Base-by-base conservation (phyloP, 169 alveolate genomes). In the Perkinsus marinus region DNA sequence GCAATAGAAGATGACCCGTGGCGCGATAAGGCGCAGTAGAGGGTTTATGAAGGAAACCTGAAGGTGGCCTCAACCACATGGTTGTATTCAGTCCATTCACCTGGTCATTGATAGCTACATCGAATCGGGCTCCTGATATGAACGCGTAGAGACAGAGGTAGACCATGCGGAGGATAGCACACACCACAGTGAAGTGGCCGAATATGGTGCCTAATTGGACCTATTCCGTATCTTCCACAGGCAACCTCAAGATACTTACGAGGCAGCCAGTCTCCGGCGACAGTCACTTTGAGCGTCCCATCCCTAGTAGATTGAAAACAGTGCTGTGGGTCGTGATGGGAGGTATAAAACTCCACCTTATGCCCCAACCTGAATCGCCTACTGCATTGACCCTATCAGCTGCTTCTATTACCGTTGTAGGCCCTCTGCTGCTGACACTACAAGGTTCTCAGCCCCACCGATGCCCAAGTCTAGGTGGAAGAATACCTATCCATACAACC, bases 381-480 rank as follows among this genome's bases (percentile, higher is more conserved):
- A 91, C 90, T 19, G 91, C 92, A 39, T 34, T 34, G 43, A 37
- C 19, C 46, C 39, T 41, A 34, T 47, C n/a, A n/a, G n/a, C n/a
- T n/a, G n/a, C n/a, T n/a, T 41, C 46, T 41, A 41, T 57, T 94
- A 91, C 68, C 93, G 94, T 94, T 96, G 95, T 37, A 97, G 93
- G 0, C 98, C 98, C n/a, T 96, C 93, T 22, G 98, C 98, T 39
- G 98, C 94, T 79, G 96, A 96, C 39, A 97, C 97, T 68, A 97
- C 94, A 43, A 97, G 95, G 93, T 97, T 97, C 93, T 98, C 99
- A 19, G 99, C 99, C 9, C 99, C 99, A 47, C 99, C 99, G 36
- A 97, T 96, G 41, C 98, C 99, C 90, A 97, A 94, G 93, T 98
- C 99, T 17, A 98, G 98, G 92, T 98, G 99, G 43, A 97, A 93